Conservation (phyloP, 108 stramenopile genomes). For the Cylindrotheca fusiformis region DNA sequence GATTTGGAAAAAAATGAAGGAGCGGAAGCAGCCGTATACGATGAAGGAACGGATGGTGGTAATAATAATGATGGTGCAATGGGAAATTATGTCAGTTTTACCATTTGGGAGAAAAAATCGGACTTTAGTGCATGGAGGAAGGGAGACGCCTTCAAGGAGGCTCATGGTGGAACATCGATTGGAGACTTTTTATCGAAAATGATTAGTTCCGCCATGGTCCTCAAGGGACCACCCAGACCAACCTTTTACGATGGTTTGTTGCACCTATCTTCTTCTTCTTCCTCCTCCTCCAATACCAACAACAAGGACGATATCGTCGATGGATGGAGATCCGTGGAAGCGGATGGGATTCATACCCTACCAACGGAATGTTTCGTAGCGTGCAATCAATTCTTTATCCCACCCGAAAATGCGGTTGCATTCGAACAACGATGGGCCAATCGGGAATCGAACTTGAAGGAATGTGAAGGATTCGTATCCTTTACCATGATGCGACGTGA, state of each 20-base stretch:
- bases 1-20: too few relatives aligned
- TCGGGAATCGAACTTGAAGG: slow-evolving; percentile 58
- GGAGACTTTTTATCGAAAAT: slow-evolving; percentile 78
- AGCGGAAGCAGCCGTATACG: slow-evolving; percentile 35
- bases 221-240: slow-evolving; percentile 71
- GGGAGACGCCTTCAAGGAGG: slow-evolving; percentile 92
- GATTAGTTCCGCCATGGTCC: slow-evolving; percentile 67
- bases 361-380: slow-evolving; percentile 82
- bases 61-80: slow-evolving; percentile 15
- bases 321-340: slow-evolving; percentile 82
- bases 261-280: slow-evolving; percentile 44
- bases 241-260: slow-evolving; percentile 85
- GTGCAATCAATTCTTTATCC: slow-evolving; percentile 81
- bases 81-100: slow-evolving; percentile 83
- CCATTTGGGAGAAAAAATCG: slow-evolving; percentile 84
- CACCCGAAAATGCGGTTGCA: slow-evolving; percentile 48
- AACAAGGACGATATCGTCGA: slow-evolving; percentile 27
- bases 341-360: slow-evolving; percentile 61
- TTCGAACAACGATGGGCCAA: slow-evolving; percentile 82
- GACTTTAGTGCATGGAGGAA: slow-evolving; percentile 78
- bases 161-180: slow-evolving; percentile 87
- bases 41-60: slow-evolving; percentile 26
- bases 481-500: slow-evolving; percentile 80
- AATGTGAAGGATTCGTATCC: slow-evolving; percentile 77
- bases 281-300: slow-evolving; percentile 43